Evolutionary conservation across 768 basidiomycete genomes (phyloP).

Genomic region (Podaxis mareebaensis): DNA sequence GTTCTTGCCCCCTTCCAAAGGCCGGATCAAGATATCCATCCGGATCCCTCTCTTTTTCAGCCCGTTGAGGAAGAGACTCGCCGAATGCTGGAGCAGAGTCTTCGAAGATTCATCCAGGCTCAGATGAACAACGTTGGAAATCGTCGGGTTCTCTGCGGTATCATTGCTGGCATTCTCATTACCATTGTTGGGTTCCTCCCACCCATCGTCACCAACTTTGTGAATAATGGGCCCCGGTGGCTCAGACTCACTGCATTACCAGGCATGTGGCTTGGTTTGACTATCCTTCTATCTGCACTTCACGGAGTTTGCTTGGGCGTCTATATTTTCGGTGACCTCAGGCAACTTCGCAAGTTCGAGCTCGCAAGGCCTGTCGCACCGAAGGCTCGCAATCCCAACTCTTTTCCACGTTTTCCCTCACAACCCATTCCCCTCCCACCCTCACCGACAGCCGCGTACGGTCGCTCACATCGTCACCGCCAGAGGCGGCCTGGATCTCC

Average conservation of each 20-base stretch:
- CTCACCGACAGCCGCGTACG: background rate
- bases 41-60: conserved; percentile 64
- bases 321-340: conserved; percentile 77
- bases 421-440: conserved; percentile 6
- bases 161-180: conserved; percentile 59
- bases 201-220: conserved; percentile 50
- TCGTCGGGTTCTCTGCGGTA: conserved; percentile 67
- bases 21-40: conserved; percentile 46
- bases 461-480: conserved; percentile 2
- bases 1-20: conserved; percentile 61
- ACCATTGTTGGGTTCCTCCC: conserved; percentile 47
- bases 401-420: background rate
- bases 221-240: conserved; percentile 50
- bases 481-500: conserved; percentile 2
- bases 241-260: conserved; percentile 60
- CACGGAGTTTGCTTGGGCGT: conserved; percentile 79
- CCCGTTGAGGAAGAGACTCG: conserved; percentile 59
- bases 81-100: conserved; percentile 60
- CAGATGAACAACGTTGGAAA: conserved; percentile 76
- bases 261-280: conserved; percentile 70
- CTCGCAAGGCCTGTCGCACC: conserved; percentile 70
- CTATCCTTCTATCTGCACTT: conserved; percentile 59
- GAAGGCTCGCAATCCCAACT: conserved; percentile 31
- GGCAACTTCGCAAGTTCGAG: conserved; percentile 78
- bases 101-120: conserved; percentile 65